Conservation (phyloP, 352 stramenopile species). For the Globisporangium iwayamae region DNA sequence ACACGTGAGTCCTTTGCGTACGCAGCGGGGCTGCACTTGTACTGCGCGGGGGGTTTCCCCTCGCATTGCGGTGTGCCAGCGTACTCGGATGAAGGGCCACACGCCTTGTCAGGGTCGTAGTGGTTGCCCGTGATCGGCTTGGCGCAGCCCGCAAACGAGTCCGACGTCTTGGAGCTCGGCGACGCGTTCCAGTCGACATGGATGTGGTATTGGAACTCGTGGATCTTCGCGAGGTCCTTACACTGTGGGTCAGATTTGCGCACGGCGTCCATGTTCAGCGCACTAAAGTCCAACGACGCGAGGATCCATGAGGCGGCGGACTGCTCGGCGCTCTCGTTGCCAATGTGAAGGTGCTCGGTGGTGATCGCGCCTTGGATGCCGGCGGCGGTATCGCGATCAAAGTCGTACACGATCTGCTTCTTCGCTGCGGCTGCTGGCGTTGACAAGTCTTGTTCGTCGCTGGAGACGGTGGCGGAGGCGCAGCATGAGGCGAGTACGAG, state of each 20-base stretch:
- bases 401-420: conserved; percentile 20
- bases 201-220: conserved; percentile 36
- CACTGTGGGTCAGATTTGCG: conserved; percentile 18
- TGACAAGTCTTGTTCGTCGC: too few species aligned
- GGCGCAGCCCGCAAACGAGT: conserved; percentile 28
- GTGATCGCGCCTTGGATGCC: conserved; percentile 19
- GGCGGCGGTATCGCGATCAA: conserved; percentile 6
- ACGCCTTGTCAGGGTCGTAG: conserved; percentile 39
- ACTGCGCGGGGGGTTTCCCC: conserved; percentile 15
- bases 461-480: not conserved
- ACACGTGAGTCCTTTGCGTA: conserved; percentile 25
- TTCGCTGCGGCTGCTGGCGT: not conserved
- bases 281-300: conserved; percentile 16
- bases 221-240: not conserved
- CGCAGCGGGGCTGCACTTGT: conserved; percentile 28
- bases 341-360: conserved; percentile 7
- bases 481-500: not conserved
- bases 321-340: not conserved
- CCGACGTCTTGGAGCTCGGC: conserved; percentile 19
- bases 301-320: conserved; percentile 8
- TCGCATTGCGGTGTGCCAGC: conserved; percentile 16
- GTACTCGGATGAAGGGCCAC: conserved; percentile 40
- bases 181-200: conserved; percentile 35
- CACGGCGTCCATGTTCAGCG: conserved; percentile 7
- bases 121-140: conserved; percentile 32